These are phyloP conservation scores for Cardamine resedifolia DNA, from an alignment of 345 rosid genomes.

Conservation along the genomic window DNA sequence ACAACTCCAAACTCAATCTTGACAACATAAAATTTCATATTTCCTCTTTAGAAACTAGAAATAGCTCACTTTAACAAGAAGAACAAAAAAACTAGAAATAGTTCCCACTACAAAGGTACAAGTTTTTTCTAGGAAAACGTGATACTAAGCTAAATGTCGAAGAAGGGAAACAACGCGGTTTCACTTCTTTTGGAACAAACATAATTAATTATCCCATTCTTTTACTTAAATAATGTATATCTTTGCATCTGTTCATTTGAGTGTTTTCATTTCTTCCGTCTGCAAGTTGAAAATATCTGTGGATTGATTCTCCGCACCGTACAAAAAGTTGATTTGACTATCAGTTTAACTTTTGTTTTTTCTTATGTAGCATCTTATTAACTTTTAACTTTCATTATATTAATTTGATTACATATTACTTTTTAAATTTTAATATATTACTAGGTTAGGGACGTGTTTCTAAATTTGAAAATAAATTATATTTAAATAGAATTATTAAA, in stretches of 20 bases:
- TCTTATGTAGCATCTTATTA: not conserved
- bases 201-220: not conserved
- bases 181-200: constrained; percentile 5
- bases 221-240: not conserved
- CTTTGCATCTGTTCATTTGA: not conserved
- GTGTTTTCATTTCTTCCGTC: constrained; percentile 14
- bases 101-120: not conserved
- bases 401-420: not conserved
- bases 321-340: constrained; percentile 14
- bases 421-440: not conserved
- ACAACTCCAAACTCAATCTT: not conserved
- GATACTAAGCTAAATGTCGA: not conserved
- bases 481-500: no score
- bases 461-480: no score
- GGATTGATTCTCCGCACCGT: not conserved
- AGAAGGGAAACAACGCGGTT: constrained; percentile 26
- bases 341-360: not conserved
- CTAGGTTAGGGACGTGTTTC: no score
- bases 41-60: not conserved
- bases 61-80: no score
- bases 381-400: not conserved
- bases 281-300: constrained; percentile 2
- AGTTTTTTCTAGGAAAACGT: not conserved
- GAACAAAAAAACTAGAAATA: not conserved
- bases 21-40: not conserved